A percentile compares a stretch with the other conserved stretches of the same genome.
Conservation (phyloP, 225 moss, liverwort and hornwort genomes). For the Pseudoscleropodium purum region DNA sequence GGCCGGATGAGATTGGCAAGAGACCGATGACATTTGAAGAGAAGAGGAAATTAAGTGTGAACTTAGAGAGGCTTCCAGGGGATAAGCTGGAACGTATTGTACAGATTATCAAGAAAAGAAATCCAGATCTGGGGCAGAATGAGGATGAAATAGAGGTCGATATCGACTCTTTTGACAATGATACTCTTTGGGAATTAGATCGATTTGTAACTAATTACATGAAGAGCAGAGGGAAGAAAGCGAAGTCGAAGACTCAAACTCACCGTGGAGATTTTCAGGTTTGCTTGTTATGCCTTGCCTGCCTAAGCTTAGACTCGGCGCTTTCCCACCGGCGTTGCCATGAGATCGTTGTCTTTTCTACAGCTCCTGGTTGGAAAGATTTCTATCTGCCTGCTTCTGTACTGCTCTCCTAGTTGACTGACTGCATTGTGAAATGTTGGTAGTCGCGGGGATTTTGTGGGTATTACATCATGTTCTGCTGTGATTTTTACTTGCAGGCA, state of each 20-base stretch:
- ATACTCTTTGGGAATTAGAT: constrained; percentile 77
- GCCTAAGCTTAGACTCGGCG: rapidly evolving
- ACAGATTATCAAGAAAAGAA: constrained; percentile 72
- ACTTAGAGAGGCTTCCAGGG: constrained; percentile 54
- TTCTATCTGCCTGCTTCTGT: not conserved
- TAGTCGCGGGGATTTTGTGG: not conserved
- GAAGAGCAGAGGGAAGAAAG: constrained; percentile 65
- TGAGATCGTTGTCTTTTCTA: not conserved
- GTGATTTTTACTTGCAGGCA: constrained; percentile 2
- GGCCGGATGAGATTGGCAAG: constrained; percentile 51
- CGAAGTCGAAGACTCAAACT: constrained; percentile 23
- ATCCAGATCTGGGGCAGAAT: constrained; percentile 38
- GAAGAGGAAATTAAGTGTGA: constrained; percentile 59
- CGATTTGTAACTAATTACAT: constrained; percentile 69
- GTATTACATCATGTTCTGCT: not conserved
- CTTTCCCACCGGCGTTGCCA: too few species aligned
- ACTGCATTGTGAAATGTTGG: not conserved
- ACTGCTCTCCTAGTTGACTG: not conserved
- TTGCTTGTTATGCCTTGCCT: not conserved
- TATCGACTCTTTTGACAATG: constrained; percentile 65
- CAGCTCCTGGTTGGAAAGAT: not conserved
- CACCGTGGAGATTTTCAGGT: constrained; percentile 37
- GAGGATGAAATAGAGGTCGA: constrained; percentile 71
- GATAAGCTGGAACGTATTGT: constrained; percentile 78
- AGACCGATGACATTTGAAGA: constrained; percentile 68